Evolutionary conservation across 1,284 basidiomycete genomes (phyloP).

Genomic region (Leccinum pachyderme): DNA sequence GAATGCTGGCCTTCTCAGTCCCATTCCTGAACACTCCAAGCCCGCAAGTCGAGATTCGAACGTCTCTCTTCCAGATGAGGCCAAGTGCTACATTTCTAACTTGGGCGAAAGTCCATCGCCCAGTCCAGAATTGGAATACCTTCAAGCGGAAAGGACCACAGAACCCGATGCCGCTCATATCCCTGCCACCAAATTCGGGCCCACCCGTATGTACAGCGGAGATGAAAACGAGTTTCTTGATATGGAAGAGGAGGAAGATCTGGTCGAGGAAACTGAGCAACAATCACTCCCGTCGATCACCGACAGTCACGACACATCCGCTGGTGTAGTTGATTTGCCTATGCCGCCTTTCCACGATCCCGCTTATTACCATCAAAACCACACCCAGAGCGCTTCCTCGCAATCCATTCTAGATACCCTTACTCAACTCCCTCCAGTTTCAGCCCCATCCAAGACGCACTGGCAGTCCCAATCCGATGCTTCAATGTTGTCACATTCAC

Average conservation of each 20-base stretch:
- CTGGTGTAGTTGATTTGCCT: conserved; percentile 42
- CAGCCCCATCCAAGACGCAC: conserved; percentile 21
- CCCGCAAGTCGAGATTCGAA: conserved; percentile 52
- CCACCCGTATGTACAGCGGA: conserved; percentile 1
- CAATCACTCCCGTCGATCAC: conserved; percentile 12
- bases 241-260: conserved; percentile 51
- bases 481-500: conserved; percentile 28
- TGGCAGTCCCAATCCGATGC: conserved; percentile 26
- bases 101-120: conserved; percentile 61
- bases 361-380: conserved; percentile 11
- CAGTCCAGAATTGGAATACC: conserved; percentile 40
- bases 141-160: background rate
- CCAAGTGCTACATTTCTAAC: conserved; percentile 63
- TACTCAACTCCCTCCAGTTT: conserved; percentile 2
- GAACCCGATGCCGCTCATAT: background rate
- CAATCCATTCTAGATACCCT: conserved; percentile 8
- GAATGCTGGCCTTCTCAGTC: conserved; percentile 26
- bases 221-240: conserved; percentile 51
- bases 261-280: conserved; percentile 28
- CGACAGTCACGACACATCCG: conserved; percentile 24
- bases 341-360: conserved; percentile 37
- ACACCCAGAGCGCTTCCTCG: conserved; percentile 13
- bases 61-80: conserved; percentile 71
- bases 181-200: conserved; percentile 8
- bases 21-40: conserved; percentile 30